These are phyloP conservation scores for Taphrina wiesneri DNA, from an alignment of 1,139 yeast genomes.

Conservation along the genomic window DNA sequence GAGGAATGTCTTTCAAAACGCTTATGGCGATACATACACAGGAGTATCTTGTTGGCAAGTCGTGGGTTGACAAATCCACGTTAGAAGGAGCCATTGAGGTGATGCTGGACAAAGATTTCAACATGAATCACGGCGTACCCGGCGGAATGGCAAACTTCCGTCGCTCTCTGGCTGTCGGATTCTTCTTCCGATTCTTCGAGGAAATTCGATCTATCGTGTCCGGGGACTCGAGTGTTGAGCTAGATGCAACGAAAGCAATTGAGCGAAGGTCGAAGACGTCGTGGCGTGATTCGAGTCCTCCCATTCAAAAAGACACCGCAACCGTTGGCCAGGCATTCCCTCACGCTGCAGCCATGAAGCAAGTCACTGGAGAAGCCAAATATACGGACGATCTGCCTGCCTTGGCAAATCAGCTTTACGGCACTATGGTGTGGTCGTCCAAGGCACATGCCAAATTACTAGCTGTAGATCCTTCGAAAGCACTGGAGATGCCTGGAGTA, in stretches of 20 bases:
- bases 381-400: conserved; percentile 53
- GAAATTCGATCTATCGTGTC: conserved; percentile 40
- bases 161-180: conserved; percentile 50
- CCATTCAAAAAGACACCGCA: conserved; percentile 36
- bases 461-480: conserved; percentile 48
- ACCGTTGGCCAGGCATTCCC: conserved; percentile 49
- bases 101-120: conserved; percentile 46
- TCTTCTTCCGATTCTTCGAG: conserved; percentile 51
- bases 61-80: conserved; percentile 40
- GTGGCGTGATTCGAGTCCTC: conserved; percentile 48
- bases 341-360: conserved; percentile 51
- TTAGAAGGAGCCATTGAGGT: conserved; percentile 44
- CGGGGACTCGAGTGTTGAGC: conserved; percentile 28
- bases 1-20: conserved; percentile 54
- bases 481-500: conserved; percentile 49
- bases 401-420: conserved; percentile 48
- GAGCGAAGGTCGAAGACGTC: conserved; percentile 49
- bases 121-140: conserved; percentile 50
- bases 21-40: conserved; percentile 48
- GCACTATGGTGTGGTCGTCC: conserved; percentile 51
- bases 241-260: conserved; percentile 47
- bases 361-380: conserved; percentile 52
- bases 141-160: conserved; percentile 54
- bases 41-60: conserved; percentile 43
- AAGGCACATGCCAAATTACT: conserved; percentile 50